phyloP scores from a whole-genome alignment of 345 rosid genomes.

The Melaleuca quinquenervia region DNA sequence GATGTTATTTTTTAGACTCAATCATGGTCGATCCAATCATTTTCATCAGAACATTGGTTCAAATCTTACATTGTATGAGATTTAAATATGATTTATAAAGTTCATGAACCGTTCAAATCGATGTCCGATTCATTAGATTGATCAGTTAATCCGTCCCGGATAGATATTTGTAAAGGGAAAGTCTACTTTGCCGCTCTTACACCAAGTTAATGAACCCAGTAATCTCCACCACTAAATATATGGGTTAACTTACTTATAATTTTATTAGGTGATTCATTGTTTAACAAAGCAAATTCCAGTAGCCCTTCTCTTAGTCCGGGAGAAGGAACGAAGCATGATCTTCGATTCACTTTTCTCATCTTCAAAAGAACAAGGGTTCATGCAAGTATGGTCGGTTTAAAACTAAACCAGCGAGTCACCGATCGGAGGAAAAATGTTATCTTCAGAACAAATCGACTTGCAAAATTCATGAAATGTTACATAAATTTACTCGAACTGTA shows the following conservation, averaged over 20 bases:
- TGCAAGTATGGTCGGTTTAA: not conserved
- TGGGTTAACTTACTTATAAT: not conserved
- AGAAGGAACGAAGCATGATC: not conserved
- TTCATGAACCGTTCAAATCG: not conserved
- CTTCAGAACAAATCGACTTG: not conserved
- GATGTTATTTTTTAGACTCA: rapidly evolving
- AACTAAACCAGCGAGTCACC: too few species aligned
- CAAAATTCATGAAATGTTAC: not conserved
- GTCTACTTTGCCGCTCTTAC: not conserved
- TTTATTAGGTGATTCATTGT: not conserved
- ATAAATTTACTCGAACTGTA: not conserved
- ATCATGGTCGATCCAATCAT: not conserved
- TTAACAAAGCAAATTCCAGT: not conserved
- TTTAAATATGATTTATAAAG: not conserved
- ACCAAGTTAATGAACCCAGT: not conserved
- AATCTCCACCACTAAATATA: rapidly evolving
- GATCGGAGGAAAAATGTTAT: not conserved
- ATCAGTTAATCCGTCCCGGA: not conserved
- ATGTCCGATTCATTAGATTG: not conserved
- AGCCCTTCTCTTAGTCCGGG: not conserved
- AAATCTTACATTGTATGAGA: not conserved
- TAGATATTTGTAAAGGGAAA: not conserved
- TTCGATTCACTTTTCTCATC: not conserved
- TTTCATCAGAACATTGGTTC: not conserved
- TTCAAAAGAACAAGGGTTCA: not conserved